Conservation (phyloP, 768 basidiomycete genomes). For the Tylopilus plumbeoviolaceoides region DNA sequence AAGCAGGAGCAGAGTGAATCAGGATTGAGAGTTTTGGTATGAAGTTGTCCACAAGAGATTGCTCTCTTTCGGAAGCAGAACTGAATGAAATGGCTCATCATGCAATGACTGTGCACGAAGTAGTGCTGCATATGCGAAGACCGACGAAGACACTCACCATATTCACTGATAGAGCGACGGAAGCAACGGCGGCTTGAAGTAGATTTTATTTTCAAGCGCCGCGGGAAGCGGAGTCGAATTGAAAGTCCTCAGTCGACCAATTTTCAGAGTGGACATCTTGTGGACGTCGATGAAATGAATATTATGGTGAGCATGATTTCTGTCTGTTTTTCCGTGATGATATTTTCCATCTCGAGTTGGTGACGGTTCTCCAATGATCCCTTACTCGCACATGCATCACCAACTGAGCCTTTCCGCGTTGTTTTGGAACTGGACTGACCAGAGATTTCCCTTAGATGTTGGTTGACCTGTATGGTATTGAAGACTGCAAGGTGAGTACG, state of each 20-base stretch:
- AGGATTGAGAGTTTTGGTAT: conserved; percentile 48
- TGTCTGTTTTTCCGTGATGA: conserved; percentile 48
- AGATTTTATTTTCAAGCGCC: conserved; percentile 25
- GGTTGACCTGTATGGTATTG: not conserved
- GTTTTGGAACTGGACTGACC: conserved; percentile 13
- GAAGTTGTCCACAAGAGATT: conserved; percentile 70
- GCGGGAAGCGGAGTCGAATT: conserved; percentile 20
- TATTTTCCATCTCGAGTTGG: conserved; percentile 70
- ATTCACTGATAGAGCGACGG: not conserved
- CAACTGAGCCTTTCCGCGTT: conserved; percentile 39
- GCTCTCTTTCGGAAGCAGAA: conserved; percentile 83
- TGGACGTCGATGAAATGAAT: too few relatives aligned
- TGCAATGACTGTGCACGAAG: conserved; percentile 7
- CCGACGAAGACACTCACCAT: conserved; percentile 15
- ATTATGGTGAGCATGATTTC: conserved; percentile 31
- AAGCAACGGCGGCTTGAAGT: not conserved
- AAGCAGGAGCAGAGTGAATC: conserved; percentile 25
- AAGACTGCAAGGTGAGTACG: conserved; percentile 5
- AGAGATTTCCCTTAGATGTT: not conserved
- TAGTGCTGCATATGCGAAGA: not conserved
- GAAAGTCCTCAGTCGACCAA: not conserved
- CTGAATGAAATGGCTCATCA: conserved; percentile 57
- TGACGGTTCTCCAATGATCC: conserved; percentile 69
- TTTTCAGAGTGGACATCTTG: not conserved
- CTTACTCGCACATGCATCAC: conserved; percentile 74